A percentile compares a stretch with the other conserved stretches of the same genome.
Conservation (phyloP, 371 early-diverging fungal genomes). For the Umbelopsis sp. region DNA sequence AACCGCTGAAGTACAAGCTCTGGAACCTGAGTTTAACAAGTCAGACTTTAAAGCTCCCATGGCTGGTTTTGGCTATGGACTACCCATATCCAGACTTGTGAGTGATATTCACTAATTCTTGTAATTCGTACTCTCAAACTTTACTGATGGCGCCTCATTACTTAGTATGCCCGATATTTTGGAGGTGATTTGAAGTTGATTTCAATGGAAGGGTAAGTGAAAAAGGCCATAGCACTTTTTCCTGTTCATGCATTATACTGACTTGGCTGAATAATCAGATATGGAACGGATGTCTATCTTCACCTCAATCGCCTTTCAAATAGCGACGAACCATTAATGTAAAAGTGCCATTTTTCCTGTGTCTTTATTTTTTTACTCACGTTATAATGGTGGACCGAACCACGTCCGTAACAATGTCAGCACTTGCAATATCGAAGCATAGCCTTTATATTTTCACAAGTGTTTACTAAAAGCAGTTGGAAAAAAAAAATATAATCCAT, state of each 20-base stretch:
- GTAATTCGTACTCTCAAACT: background rate
- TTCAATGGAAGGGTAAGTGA: slow-evolving; percentile 92
- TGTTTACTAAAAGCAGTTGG: too few species aligned
- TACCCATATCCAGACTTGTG: slow-evolving; percentile 86
- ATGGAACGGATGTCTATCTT: slow-evolving; percentile 95
- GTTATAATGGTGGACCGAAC: too few species aligned
- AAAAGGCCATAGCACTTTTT: background rate
- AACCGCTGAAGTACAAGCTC: slow-evolving; percentile 86
- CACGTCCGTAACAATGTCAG: too few species aligned
- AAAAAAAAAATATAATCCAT: too few species aligned
- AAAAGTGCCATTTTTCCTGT: slow-evolving; percentile 15
- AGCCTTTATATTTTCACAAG: too few species aligned
- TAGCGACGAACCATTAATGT: slow-evolving; percentile 86
- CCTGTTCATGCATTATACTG: background rate
- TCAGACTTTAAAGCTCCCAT: slow-evolving; percentile 96
- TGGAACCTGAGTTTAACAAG: slow-evolving; percentile 83
- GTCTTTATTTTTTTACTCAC: too few species aligned
- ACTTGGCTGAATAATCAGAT: slow-evolving; percentile 38
- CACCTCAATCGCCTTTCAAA: slow-evolving; percentile 91
- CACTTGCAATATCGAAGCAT: too few species aligned
- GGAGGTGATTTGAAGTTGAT: slow-evolving; percentile 95
- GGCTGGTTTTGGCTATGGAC: slow-evolving; percentile 98
- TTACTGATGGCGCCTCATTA: background rate
- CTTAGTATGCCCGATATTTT: slow-evolving; percentile 89
- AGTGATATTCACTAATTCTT: slow-evolving; percentile 18